Base-by-base conservation (phyloP, 116 monocot species). In the Trichopus zeylanicus region DNA sequence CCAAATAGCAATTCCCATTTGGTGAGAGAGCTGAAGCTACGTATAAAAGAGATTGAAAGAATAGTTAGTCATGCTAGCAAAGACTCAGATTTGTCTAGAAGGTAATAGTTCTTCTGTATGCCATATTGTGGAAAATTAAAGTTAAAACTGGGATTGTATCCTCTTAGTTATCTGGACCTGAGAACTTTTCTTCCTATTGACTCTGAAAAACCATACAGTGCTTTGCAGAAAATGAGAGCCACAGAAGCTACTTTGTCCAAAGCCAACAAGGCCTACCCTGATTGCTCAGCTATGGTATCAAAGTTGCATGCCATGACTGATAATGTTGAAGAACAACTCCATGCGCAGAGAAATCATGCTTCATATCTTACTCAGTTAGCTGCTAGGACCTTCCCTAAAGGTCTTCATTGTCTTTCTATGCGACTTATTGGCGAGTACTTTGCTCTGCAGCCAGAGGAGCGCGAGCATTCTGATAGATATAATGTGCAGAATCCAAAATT, bases 391-490 rank as follows among this genome's bases (percentile, higher is more conserved):
- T 72, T 87, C 59, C 87, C 95, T 26, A 95, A 95, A 79, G 84
- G 91, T 55, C 79, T 87, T 74, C 95, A 95, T 49, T 95, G 95
- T 63, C 77, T 95, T 24, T 78, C 90, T 42, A 83, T 95, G 95
- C 55, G 58, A 25, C 81, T 95, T 29, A 95, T 86, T 62, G 32
- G 83, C 30, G 73, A 87, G 30, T 95, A 81, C 69, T 95, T 95
- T 49, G 28, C 33, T 24, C 39, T 90, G 42, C 33, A 63, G 53
- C 74, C 78, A n/a, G 72, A 71, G 57, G 67, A 78, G 19, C 70
- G 55, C 0, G 59, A 78, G 30, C 62, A 81, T 1, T 75, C 71
- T 16, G 65, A 75, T 58, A 75, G 52, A 16, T 27, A 73, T 5
- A 80, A 55, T 26, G 53, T 63, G 48, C 70, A 66, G 49, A 73